These are phyloP conservation scores for Rachicladosporium sp. DNA, from an alignment of 2,329 filamentous ascomycete species.

Conservation along the genomic window DNA sequence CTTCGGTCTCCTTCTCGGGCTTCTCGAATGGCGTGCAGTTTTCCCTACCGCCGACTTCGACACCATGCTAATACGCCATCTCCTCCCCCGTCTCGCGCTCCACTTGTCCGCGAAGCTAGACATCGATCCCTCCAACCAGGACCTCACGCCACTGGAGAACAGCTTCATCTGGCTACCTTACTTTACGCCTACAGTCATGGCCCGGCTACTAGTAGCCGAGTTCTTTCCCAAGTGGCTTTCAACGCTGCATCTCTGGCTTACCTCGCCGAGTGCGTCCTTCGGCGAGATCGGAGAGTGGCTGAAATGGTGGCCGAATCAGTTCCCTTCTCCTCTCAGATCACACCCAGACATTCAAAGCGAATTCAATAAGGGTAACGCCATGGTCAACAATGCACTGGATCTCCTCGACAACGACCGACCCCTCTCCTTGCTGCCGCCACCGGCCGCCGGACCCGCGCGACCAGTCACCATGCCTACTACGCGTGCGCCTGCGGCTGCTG, in stretches of 20 bases:
- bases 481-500: constrained; percentile 7
- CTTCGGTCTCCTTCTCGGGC: constrained; percentile 37
- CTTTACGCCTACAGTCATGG: constrained; percentile 55
- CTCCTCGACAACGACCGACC: constrained; percentile 35
- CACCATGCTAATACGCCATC: constrained; percentile 42
- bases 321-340: constrained; percentile 39
- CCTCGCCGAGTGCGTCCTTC: constrained; percentile 39
- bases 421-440: constrained; percentile 34
- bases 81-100: constrained; percentile 46
- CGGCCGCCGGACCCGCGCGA: constrained; percentile 26
- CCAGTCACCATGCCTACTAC: constrained; percentile 13
- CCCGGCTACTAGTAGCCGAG: constrained; percentile 62
- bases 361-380: constrained; percentile 46
- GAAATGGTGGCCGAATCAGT: constrained; percentile 46
- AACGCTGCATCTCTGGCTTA: constrained; percentile 51
- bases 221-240: constrained; percentile 83
- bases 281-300: constrained; percentile 49
- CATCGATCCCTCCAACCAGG: constrained; percentile 62
- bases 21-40: constrained; percentile 45
- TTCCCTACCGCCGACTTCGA: constrained; percentile 42
- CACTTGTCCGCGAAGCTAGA: constrained; percentile 44
- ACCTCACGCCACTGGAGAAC: constrained; percentile 59
- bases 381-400: constrained; percentile 46
- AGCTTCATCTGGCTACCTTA: constrained; percentile 63
- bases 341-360: constrained; percentile 39